phyloP scores from a whole-genome alignment of 179 eudicot species.

The Spinacia oleracea region DNA sequence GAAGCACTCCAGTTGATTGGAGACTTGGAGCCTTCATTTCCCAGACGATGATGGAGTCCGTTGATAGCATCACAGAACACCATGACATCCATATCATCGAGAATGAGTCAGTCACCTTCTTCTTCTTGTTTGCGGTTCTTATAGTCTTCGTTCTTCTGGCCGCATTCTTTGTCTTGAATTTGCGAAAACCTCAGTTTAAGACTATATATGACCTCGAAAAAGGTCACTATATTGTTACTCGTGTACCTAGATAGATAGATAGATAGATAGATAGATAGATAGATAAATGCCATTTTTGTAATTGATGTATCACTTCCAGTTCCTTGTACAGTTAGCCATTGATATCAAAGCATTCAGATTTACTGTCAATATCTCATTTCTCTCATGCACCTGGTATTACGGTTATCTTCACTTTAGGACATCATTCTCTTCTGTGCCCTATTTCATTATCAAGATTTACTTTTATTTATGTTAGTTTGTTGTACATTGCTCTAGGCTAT shows the following conservation, averaged over 20 bases:
- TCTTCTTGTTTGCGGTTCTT: conserved; percentile 35
- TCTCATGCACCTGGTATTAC: background rate
- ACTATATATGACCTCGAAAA: conserved; percentile 41
- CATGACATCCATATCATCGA: conserved; percentile 29
- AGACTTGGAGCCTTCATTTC: conserved; percentile 39
- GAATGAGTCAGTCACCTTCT: conserved; percentile 32
- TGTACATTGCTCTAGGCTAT: background rate
- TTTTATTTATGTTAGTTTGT: too few species aligned
- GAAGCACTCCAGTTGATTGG: conserved; percentile 37
- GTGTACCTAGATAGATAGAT: conserved; percentile 29
- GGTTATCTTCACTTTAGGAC: background rate
- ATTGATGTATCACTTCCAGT: conserved; percentile 13
- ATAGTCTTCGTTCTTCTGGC: conserved; percentile 31
- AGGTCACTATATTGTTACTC: conserved; percentile 40
- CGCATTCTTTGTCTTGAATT: conserved; percentile 37
- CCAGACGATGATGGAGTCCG: conserved; percentile 31
- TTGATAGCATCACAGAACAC: conserved; percentile 12
- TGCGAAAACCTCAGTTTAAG: conserved; percentile 45
- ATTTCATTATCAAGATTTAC: too few species aligned
- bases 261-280: too few species aligned
- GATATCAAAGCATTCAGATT: conserved; percentile 9
- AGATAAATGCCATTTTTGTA: conserved; percentile 3
- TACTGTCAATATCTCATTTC: background rate
- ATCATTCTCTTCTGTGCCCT: too few species aligned
- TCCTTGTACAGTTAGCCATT: conserved; percentile 23